Evolutionary conservation across 2,329 filamentous ascomycete species (phyloP).

Genomic region (Alternaria alternata): DNA sequence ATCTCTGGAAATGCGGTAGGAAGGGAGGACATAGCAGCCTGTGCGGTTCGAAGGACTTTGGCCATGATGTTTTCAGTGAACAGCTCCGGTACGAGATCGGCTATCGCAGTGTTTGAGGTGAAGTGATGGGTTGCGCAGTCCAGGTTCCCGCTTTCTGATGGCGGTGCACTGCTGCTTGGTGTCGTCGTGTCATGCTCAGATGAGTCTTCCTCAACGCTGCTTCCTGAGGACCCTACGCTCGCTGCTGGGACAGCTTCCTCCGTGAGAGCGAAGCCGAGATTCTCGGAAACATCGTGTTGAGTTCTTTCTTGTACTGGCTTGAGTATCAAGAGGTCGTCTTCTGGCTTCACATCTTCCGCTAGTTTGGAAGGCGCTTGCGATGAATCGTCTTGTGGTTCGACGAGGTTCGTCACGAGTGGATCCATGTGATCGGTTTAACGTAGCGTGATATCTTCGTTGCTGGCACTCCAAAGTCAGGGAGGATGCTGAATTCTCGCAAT

Average conservation of each 20-base stretch:
- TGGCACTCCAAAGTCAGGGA: not conserved
- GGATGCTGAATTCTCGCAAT: not conserved
- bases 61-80: slow-evolving; percentile 29
- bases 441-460: not conserved
- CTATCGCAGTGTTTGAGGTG: not conserved
- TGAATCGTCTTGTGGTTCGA: not conserved
- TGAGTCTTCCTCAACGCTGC: not conserved
- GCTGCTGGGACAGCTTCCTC: not conserved
- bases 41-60: slow-evolving; percentile 28
- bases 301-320: not conserved
- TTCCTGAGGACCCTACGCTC: not conserved
- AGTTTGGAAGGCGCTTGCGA: not conserved
- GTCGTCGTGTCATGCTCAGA: not conserved
- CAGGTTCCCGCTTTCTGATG: not conserved
- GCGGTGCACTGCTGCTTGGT: not conserved
- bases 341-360: not conserved
- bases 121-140: slow-evolving; percentile 1
- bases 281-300: accelerated
- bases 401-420: not conserved
- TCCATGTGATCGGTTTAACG: not conserved
- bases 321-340: not conserved
- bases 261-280: not conserved
- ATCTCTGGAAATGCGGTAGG: slow-evolving; percentile 29
- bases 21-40: slow-evolving; percentile 17
- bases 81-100: slow-evolving; percentile 15